A percentile compares a stretch with the other conserved stretches of the same genome.
Conservation (phyloP, 1,284 basidiomycete genomes). For the Earliella scabrosa region DNA sequence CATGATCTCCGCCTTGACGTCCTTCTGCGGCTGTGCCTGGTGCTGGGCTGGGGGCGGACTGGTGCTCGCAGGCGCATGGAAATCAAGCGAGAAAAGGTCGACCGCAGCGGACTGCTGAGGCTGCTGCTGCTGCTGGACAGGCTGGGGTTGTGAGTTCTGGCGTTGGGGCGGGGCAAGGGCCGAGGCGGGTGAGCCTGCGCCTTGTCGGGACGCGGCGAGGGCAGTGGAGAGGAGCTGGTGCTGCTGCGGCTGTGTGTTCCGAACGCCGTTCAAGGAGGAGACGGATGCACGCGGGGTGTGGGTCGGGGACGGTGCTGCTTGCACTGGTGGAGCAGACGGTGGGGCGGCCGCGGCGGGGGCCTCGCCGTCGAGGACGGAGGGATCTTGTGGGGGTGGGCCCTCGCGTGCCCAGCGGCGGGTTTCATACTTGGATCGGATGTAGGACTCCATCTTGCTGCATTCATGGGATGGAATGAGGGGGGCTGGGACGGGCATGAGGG, state of each 20-base stretch:
- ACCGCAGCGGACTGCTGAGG: constrained; percentile 42
- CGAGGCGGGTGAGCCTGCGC: constrained; percentile 28
- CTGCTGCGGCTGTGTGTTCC: constrained; percentile 49
- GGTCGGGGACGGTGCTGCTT: constrained; percentile 31
- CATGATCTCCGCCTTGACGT: constrained; percentile 86
- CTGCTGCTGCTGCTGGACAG: constrained; percentile 23
- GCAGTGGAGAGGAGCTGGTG: constrained; percentile 57
- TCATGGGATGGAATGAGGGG: background rate
- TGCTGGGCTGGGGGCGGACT: constrained; percentile 36
- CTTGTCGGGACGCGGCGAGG: constrained; percentile 29
- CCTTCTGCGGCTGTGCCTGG: constrained; percentile 54
- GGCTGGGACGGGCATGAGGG: background rate
- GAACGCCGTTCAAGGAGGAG: constrained; percentile 44
- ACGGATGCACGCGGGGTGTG: constrained; percentile 33
- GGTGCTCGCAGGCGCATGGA: constrained; percentile 57
- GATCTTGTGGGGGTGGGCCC: constrained; percentile 83
- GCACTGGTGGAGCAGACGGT: constrained; percentile 34
- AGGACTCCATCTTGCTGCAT: constrained; percentile 94
- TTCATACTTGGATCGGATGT: constrained; percentile 98
- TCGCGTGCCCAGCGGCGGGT: constrained; percentile 91
- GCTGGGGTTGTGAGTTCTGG: constrained; percentile 31
- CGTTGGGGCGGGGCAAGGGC: constrained; percentile 15
- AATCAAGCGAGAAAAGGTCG: constrained; percentile 88
- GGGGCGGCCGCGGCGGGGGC: constrained; percentile 30
- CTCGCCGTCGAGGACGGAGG: constrained; percentile 73